Evolutionary conservation across 805 yeast genomes (phyloP), one percentile per base, ranked within the genome.

Genomic region (Ogataea populi-albae): DNA sequence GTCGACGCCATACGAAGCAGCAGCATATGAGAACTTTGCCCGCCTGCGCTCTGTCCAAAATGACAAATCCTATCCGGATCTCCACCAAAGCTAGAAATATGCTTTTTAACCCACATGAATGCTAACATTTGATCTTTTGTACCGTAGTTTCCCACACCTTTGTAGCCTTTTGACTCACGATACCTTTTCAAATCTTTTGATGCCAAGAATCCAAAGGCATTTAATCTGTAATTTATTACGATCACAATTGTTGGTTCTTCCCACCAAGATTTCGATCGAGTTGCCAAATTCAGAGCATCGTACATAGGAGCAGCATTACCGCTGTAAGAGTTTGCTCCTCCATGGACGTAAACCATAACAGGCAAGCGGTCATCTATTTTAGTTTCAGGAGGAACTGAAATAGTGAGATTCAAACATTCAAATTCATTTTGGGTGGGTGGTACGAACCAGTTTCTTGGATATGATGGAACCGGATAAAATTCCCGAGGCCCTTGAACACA

Each of bases 41-140:
- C 30, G 8, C 53, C 55, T n/a, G 54, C 55, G 23, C 46, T 40
- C 25, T 41, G 41, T 5, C 52, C 52, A 22, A 42, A 40, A 10
- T 49, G 34, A 8, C 52, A 49, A 10, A 49, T 34, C 26, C 35
- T 29, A 14, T 30, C 32, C 2, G 40, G 37, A 31, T 49, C 45
- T 14, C 54, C 52, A 3, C 52, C 54, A 29, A 50, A 50, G 9
- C 32, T 47, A 17, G 36, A 32, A 30, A 71, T 69, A 46, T 66
- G 53, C 32, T 53, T 39, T 27, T 57, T 54, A 4, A 60, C 62
- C 77, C 77, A 71, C 37, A 61, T 60, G 4, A 70, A 43, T 1
- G 68, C 73, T 20, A 52, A 41, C 33, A 61, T 52, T 47, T 68
- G 76, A 49, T 71, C 77, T 58, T 63, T 60, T 30, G 68, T 51